Percentiles rank a stretch among this genome's conserved stretches.
phyloP scores from a whole-genome alignment of 2,329 filamentous ascomycete genomes.

The Colletotrichum australisinense region DNA sequence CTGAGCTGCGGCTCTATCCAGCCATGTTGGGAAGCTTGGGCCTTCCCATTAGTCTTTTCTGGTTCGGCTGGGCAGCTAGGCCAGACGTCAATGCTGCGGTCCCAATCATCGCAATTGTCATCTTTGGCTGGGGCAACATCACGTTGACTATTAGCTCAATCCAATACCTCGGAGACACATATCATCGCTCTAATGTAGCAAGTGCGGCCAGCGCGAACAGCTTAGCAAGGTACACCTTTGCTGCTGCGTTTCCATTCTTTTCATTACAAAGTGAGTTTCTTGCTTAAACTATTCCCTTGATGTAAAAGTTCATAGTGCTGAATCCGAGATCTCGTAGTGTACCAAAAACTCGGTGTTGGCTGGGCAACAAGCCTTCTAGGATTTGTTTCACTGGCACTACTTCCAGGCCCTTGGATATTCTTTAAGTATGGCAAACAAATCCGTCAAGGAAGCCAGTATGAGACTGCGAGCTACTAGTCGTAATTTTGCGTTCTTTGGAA shows the following conservation, averaged over 20 bases:
- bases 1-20: neutral
- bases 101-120: neutral
- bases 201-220: neutral
- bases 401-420: neutral
- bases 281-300: neutral
- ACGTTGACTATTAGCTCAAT: neutral
- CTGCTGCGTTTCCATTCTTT: neutral
- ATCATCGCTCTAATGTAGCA: neutral
- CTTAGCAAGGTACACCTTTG: neutral
- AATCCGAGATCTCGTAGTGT: neutral
- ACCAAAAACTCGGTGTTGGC: neutral
- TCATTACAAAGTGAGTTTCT: neutral
- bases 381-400: neutral
- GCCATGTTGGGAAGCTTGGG: neutral
- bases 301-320: neutral
- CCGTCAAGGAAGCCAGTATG: no score
- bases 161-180: neutral
- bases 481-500: no score
- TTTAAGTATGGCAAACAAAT: neutral
- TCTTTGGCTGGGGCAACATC: neutral
- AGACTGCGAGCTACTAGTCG: no score
- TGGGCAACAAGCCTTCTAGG: neutral
- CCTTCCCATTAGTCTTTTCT: neutral
- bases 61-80: neutral
- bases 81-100: neutral